These are phyloP conservation scores for Cunninghamia lanceolata DNA, from an alignment of 75 land plant species.

Conservation along the genomic window DNA sequence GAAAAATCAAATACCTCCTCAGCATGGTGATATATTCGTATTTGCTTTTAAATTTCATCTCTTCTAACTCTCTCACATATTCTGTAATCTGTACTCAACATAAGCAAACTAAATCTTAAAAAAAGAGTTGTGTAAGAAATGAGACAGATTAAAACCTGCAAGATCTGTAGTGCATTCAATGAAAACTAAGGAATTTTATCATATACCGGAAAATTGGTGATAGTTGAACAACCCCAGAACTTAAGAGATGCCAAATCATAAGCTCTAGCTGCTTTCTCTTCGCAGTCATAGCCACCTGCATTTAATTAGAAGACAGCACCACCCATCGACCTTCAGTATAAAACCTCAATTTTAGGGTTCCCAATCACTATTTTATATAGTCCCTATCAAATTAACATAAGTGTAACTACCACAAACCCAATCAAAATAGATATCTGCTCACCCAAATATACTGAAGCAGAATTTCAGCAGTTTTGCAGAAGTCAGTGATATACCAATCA, in stretches of 20 bases:
- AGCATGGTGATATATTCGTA: conserved; percentile 66
- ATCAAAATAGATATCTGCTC: conserved; percentile 9
- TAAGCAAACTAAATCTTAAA: background rate
- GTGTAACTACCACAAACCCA: background rate
- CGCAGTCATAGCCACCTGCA: conserved; percentile 86
- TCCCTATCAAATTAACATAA: background rate
- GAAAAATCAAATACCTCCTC: conserved; percentile 44
- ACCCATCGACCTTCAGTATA: background rate
- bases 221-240: conserved; percentile 86
- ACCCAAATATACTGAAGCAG: conserved; percentile 54
- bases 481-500: background rate
- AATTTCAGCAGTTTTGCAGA: background rate
- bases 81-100: conserved; percentile 10
- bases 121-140: background rate
- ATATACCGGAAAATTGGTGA: conserved; percentile 78
- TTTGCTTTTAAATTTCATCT: conserved; percentile 67
- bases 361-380: background rate
- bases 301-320: background rate
- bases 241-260: conserved; percentile 93
- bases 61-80: conserved; percentile 65
- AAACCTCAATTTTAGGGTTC: background rate
- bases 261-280: conserved; percentile 94
- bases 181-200: background rate
- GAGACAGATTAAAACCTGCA: background rate
- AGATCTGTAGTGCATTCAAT: background rate